These are phyloP conservation scores for Trichaptum fuscoviolaceum DNA, from an alignment of 768 basidiomycete genomes.

Conservation along the genomic window DNA sequence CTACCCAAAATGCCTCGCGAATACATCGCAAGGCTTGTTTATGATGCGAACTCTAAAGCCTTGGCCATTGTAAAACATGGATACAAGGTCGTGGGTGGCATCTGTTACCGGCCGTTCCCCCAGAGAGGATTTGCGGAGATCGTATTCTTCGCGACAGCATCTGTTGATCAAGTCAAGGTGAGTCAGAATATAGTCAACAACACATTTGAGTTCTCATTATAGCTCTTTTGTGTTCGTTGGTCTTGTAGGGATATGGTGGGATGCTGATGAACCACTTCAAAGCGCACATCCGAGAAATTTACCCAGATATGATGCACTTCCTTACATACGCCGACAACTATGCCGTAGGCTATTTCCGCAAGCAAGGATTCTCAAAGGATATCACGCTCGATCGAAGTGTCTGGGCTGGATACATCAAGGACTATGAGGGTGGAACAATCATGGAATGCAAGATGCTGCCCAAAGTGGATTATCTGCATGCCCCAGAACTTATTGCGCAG, in stretches of 20 bases:
- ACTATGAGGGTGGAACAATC: conserved; percentile 98
- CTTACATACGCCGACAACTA: conserved; percentile 99
- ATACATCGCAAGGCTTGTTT: conserved; percentile 94
- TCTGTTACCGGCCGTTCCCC: conserved; percentile 94
- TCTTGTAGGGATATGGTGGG: conserved; percentile 83
- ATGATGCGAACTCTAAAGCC: conserved; percentile 86
- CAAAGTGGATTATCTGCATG: conserved; percentile 85
- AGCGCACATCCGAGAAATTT: conserved; percentile 77
- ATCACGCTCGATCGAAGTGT: conserved; percentile 85
- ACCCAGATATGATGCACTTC: conserved; percentile 89
- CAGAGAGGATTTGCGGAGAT: conserved; percentile 96
- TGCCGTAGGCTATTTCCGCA: conserved; percentile 98
- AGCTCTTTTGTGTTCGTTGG: not conserved
- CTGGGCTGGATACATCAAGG: conserved; percentile 99
- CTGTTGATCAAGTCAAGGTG: conserved; percentile 96
- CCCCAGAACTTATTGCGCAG: conserved; percentile 61
- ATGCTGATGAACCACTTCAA: conserved; percentile 99
- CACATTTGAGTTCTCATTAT: not conserved
- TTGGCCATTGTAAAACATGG: conserved; percentile 95
- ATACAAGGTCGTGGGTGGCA: conserved; percentile 94
- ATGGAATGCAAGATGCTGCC: conserved; percentile 98
- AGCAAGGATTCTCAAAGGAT: conserved; percentile 98
- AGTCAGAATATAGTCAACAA: conserved; percentile 11
- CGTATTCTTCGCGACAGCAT: conserved; percentile 96
- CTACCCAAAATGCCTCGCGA: conserved; percentile 98